Conservation (phyloP, 2,329 filamentous ascomycete species). For the Botryosphaeria dothidea region DNA sequence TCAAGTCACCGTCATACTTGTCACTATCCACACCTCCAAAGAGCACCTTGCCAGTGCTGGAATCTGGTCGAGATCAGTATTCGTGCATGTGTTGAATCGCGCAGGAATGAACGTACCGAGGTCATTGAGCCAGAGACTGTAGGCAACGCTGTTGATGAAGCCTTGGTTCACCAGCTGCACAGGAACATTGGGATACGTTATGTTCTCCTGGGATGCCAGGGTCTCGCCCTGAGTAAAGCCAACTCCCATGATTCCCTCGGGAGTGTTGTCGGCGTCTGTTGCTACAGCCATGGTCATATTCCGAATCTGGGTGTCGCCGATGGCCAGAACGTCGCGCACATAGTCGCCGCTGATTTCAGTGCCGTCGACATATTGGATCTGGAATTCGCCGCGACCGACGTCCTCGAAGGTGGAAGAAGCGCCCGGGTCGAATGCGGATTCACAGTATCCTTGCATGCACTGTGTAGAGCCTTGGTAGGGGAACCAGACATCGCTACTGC, state of each 20-base stretch:
- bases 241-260: constrained; percentile 17
- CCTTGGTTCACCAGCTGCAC: constrained; percentile 62
- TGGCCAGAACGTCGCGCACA: constrained; percentile 2
- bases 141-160: constrained; percentile 66
- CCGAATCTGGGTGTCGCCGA: constrained; percentile 8
- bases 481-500: constrained; percentile 18
- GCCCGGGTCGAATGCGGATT: background rate
- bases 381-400: background rate
- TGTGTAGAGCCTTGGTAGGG: background rate
- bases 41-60: constrained; percentile 62
- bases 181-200: constrained; percentile 67
- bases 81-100: background rate
- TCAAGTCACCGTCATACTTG: constrained; percentile 63
- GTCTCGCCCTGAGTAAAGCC: constrained; percentile 10
- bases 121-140: constrained; percentile 54
- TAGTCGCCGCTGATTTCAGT: constrained; percentile 12
- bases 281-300: constrained; percentile 18
- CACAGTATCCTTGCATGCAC: background rate
- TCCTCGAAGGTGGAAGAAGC: constrained; percentile 15
- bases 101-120: constrained; percentile 63
- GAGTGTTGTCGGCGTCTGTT: background rate
- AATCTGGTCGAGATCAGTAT: background rate
- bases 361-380: constrained; percentile 17
- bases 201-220: background rate
- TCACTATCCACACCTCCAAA: constrained; percentile 74